These are phyloP conservation scores for Neovahlkampfia damariscottae DNA, from an alignment of 78 protist genomes.

Conservation along the genomic window DNA sequence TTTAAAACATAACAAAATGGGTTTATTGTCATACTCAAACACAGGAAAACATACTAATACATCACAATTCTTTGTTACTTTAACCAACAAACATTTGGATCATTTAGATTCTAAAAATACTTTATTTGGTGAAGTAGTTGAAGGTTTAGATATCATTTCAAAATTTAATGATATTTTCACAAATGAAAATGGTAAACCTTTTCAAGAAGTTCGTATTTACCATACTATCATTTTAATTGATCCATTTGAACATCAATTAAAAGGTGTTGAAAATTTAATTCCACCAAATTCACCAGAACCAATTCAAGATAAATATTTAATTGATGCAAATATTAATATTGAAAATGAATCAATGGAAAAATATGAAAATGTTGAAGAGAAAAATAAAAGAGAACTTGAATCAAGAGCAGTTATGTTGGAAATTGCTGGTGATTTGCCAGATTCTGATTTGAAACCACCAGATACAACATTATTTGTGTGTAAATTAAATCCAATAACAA, in stretches of 20 bases:
- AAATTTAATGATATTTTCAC: conserved; percentile 41
- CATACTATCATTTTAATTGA: conserved; percentile 88
- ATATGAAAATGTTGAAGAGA: conserved; percentile 9
- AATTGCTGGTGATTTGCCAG: conserved; percentile 79
- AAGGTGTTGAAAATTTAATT: background rate
- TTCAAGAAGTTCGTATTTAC: conserved; percentile 52
- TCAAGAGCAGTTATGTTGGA: conserved; percentile 66
- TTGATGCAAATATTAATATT: conserved; percentile 48
- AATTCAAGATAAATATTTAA: background rate
- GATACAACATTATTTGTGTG: conserved; percentile 93
- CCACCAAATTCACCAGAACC: background rate
- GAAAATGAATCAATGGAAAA: conserved; percentile 8
- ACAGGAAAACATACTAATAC: conserved; percentile 26
- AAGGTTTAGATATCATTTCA: conserved; percentile 64
- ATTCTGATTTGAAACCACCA: conserved; percentile 86
- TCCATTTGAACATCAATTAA: conserved; percentile 79
- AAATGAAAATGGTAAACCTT: conserved; percentile 64
- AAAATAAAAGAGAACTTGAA: conserved; percentile 30
- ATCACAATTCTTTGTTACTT: conserved; percentile 80
- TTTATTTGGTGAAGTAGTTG: conserved; percentile 81
- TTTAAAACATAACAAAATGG: conserved; percentile 12
- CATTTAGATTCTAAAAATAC: conserved; percentile 79
- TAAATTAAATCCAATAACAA: conserved; percentile 85
- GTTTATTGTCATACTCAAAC: conserved; percentile 65
- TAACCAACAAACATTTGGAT: conserved; percentile 15